Evolutionary conservation across 768 basidiomycete genomes (phyloP).

Genomic region (Termitomyces titanicus): DNA sequence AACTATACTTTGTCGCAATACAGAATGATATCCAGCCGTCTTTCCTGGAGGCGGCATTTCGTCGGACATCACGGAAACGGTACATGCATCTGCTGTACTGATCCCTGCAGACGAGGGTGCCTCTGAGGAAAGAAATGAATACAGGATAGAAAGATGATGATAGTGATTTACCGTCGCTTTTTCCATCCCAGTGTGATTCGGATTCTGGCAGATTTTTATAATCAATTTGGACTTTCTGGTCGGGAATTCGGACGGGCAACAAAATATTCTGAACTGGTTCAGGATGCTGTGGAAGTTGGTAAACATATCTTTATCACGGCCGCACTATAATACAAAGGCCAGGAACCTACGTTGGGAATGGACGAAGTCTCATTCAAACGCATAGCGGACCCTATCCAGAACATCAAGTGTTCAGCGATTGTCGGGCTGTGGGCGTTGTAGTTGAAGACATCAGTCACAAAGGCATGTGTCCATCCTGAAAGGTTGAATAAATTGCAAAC

Average conservation of each 20-base stretch:
- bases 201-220: conserved; percentile 28
- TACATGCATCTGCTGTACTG: conserved; percentile 3
- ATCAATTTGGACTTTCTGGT: conserved; percentile 17
- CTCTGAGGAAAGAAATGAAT: conserved; percentile 21
- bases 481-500: background rate
- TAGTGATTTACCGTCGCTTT: conserved; percentile 30
- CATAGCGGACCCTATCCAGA: conserved; percentile 57
- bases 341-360: conserved; percentile 37
- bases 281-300: conserved; percentile 33
- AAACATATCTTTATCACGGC: conserved; percentile 12
- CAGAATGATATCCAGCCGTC: background rate
- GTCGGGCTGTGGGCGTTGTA: conserved; percentile 40
- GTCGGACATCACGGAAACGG: conserved; percentile 3
- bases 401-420: conserved; percentile 46
- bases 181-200: conserved; percentile 42
- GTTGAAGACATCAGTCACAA: conserved; percentile 42
- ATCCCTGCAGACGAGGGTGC: conserved; percentile 33
- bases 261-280: conserved; percentile 32
- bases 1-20: background rate
- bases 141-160: background rate
- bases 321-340: background rate
- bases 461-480: conserved; percentile 53
- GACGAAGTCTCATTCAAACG: conserved; percentile 27
- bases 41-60: conserved; percentile 3
- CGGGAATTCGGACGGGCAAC: conserved; percentile 23